Evolutionary conservation across 768 basidiomycete genomes (phyloP), one percentile per base, ranked within the genome.

Genomic region (Kwoniella europaea): DNA sequence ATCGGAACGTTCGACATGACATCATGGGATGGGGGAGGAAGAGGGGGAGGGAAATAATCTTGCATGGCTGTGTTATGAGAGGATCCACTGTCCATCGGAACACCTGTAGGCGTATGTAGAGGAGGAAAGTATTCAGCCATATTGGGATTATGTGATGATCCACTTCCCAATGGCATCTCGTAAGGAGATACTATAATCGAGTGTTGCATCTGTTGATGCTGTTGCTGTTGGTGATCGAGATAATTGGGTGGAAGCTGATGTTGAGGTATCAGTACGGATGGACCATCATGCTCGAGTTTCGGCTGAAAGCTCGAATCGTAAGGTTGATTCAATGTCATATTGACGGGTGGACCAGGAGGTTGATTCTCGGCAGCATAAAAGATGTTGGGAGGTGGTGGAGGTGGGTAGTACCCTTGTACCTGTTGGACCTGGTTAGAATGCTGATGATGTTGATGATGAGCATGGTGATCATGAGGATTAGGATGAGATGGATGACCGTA

Each of bases 331-430:
- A 67, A 56, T 15, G 55, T 22, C 65, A 67, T 67, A 35, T 55
- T 56, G 60, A 68, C 46, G 10, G 71, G 65, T 52, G 65, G 65
- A 41, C 66, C 64, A 18, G 65, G 65, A 4, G 71, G 56, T 52
- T 56, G 71, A 56, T 46, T 35, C 10, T 61, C 65, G 4, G 53
- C 50, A 22, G 65, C 71, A 59, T 75, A 72, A 61, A 50, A 75
- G 55, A 72, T 75, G 42, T 69, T 71, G 15, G 74, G 71, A 43
- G 73, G 73, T 18, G 67, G 67, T 6, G 67, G 67, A 29, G 67
- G 67, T 35, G 60, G 60, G 43, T 68, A 68, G 54, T 68, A 68
- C 24, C 43, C 53, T 24, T 59, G 46, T 52, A 63, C 50, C 27
- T 57, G 56, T 27, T 50, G 65, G 16, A 46, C 22, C 44, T 59